Evolutionary conservation across 2,329 filamentous ascomycete genomes (phyloP).

Genomic region (Chalara sp.): DNA sequence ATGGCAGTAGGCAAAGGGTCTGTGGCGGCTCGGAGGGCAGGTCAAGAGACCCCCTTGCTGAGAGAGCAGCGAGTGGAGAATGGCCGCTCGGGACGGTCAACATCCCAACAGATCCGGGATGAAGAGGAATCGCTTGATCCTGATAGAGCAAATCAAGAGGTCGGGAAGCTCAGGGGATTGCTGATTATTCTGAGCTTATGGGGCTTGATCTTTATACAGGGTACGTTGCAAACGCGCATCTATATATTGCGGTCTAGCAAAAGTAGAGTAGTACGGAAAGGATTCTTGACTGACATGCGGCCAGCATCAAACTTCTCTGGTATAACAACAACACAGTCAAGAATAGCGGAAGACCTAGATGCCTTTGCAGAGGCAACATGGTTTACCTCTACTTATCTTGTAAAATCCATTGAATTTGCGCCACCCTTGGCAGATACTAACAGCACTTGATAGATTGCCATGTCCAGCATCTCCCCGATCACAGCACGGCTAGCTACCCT

Average conservation of each 20-base stretch:
- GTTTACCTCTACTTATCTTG: slow-evolving; percentile 74
- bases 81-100: not conserved
- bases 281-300: too few relatives aligned
- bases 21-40: not conserved
- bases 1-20: slow-evolving; percentile 2
- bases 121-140: slow-evolving; percentile 14
- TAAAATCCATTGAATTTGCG: slow-evolving; percentile 16
- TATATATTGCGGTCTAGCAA: too few relatives aligned
- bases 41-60: slow-evolving; percentile 19
- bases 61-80: slow-evolving; percentile 4
- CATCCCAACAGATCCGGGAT: slow-evolving; percentile 16
- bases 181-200: slow-evolving; percentile 48
- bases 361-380: slow-evolving; percentile 68
- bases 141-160: slow-evolving; percentile 22
- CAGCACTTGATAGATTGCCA: slow-evolving; percentile 38
- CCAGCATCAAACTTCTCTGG: slow-evolving; percentile 63
- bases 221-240: slow-evolving; percentile 27
- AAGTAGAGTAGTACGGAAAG: too few relatives aligned
- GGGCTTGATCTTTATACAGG: slow-evolving; percentile 53
- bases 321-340: slow-evolving; percentile 73
- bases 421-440: not conserved
- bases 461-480: slow-evolving; percentile 57
- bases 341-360: slow-evolving; percentile 67
- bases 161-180: slow-evolving; percentile 27
- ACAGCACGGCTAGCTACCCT: slow-evolving; percentile 67